Base-by-base conservation (phyloP, 73 alveolate genomes). In the Blepharisma stoltei region DNA sequence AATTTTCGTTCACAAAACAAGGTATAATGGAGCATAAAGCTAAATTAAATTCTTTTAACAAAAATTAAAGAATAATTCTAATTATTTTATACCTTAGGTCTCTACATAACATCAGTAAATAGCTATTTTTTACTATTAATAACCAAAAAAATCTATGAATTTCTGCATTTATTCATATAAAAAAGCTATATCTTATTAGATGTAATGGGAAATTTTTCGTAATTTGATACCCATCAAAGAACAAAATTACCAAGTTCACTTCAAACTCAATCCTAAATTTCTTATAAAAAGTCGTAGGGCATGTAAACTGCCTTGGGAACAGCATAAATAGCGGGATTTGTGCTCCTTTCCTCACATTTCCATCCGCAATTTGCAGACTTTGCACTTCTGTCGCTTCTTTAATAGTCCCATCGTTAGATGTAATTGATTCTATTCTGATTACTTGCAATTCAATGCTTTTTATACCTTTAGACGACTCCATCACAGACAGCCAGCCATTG, bases 361-460 rank as follows among this genome's bases (percentile, higher is more conserved):
- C 97, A 86, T 91, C 97, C 4, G 95, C 97, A 20, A 91, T 90
- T 81, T 92, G 92, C 45, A 92, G 79, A 82, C 90, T 92, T 75
- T 92, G 96, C 46, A 92, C 94, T 81, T 92, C 98, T 6, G 93
- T 89, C 5, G 94, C 89, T 65, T 82, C 80, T 60, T 60, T 60
- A 60, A 60, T 14, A 8, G 46, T 38, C 44, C 90, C 82, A 41
- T 92, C 89, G n/a, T 86, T 86, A 69, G 77, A 81, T 25, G 88
- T 78, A 54, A 85, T 80, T 8, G 46, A 14, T 75, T 92, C 98
- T 18, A 86, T 89, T 77, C 98, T 77, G 54, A 89, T 89, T 50
- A 92, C 71, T 77, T 92, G 90, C 21, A 92, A 82, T 76, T 92
- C 98, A 11, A 92, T 69, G 55, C 94, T 84, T 84, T 92, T 92